Conservation (phyloP, 768 basidiomycete species). For the Daedaleopsis sinensis region DNA sequence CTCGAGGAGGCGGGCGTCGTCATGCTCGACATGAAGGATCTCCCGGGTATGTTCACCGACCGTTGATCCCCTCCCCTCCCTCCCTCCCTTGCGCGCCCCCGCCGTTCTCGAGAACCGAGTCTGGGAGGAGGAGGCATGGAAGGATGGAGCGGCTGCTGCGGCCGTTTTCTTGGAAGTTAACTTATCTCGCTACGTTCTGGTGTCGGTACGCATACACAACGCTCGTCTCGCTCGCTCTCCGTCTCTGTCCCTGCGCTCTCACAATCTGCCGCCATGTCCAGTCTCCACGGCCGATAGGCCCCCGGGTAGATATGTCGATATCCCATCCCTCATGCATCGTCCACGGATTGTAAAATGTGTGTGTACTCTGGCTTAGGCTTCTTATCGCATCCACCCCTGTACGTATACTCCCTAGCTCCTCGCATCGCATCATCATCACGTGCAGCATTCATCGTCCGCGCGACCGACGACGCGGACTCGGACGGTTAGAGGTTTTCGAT, state of each 20-base stretch:
- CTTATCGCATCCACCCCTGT: too few species aligned
- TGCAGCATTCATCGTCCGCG: too few species aligned
- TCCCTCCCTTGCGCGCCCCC: not conserved
- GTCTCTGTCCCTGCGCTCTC: not conserved
- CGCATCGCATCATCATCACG: too few species aligned
- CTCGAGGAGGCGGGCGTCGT: slow-evolving; percentile 70
- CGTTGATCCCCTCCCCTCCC: slow-evolving; percentile 36
- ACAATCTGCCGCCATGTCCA: not conserved
- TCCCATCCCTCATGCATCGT: too few species aligned
- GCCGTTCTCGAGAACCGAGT: not conserved
- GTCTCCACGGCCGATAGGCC: not conserved
- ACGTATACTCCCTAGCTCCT: too few species aligned
- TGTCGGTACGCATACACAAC: not conserved
- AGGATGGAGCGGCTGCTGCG: too few species aligned
- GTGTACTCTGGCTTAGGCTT: too few species aligned
- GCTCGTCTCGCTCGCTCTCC: not conserved
- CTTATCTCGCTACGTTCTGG: not conserved
- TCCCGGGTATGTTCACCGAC: slow-evolving; percentile 59
- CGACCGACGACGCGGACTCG: too few species aligned
- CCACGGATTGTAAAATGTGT: too few species aligned
- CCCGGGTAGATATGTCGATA: too few species aligned
- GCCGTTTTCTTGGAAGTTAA: not conserved
- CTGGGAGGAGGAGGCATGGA: too few species aligned
- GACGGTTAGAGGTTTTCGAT: too few species aligned
- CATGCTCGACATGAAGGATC: slow-evolving; percentile 67